A percentile compares a stretch with the other conserved stretches of the same genome.
phyloP scores from a whole-genome alignment of 768 basidiomycete genomes.

The Mycena venus region DNA sequence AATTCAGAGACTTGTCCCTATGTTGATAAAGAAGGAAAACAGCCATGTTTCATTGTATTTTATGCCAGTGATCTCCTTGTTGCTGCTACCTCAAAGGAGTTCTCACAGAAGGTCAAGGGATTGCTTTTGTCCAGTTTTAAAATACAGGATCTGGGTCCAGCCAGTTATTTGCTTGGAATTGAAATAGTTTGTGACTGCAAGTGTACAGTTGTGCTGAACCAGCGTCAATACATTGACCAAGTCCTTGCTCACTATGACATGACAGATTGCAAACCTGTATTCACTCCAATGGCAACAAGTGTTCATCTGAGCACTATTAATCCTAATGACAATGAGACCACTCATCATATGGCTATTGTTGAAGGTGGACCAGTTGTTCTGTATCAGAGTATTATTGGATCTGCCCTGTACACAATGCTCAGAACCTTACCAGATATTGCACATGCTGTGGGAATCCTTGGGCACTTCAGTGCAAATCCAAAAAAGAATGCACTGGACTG shows the following conservation, averaged over 20 bases:
- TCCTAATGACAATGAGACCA: background rate
- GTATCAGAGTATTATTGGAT: background rate
- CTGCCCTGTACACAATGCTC: background rate
- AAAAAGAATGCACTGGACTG: background rate
- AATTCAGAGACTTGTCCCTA: too few relatives aligned
- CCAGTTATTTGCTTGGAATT: background rate
- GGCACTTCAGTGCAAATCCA: background rate
- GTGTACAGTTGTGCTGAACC: too few relatives aligned
- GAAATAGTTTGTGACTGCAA: too few relatives aligned
- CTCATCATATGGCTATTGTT: background rate
- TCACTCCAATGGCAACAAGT: background rate
- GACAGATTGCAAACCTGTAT: background rate
- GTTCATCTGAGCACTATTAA: background rate
- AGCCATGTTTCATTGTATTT: too few relatives aligned
- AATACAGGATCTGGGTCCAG: background rate
- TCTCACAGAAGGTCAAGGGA: background rate
- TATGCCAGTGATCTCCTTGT: too few relatives aligned
- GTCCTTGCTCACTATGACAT: background rate
- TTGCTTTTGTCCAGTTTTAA: background rate
- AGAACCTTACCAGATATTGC: background rate
- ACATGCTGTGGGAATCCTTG: background rate
- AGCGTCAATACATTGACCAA: too few relatives aligned
- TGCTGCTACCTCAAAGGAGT: too few relatives aligned
- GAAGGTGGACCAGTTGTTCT: background rate
- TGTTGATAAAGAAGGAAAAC: too few relatives aligned